These are phyloP conservation scores for Decorospora gaudefroyi DNA, from an alignment of 2,329 filamentous ascomycete genomes.

Conservation along the genomic window DNA sequence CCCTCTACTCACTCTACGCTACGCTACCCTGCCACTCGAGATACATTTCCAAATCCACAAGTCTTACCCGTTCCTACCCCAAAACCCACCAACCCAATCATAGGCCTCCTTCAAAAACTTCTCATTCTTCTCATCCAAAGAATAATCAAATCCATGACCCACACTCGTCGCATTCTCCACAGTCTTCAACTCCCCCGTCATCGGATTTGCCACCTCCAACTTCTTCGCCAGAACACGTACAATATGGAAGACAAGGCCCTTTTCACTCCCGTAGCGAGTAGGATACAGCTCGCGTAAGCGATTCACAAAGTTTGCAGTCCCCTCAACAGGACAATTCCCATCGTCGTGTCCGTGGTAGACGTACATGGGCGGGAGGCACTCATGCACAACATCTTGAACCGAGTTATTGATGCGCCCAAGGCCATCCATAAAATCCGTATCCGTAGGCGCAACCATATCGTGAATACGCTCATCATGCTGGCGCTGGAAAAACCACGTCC, in stretches of 20 bases:
- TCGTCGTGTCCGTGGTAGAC: conserved; percentile 3
- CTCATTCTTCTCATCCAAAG: background rate
- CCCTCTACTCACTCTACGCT: too few species aligned
- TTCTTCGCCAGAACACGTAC: too few species aligned
- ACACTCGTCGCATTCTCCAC: too few species aligned
- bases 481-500: background rate
- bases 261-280: background rate
- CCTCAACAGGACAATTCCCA: background rate
- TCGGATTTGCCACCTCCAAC: background rate
- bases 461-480: too few species aligned
- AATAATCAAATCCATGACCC: background rate
- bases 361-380: background rate
- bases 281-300: background rate
- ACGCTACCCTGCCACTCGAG: too few species aligned
- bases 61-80: too few species aligned
- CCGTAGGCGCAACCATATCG: too few species aligned
- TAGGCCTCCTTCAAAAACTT: background rate
- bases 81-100: background rate
- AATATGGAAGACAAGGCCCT: background rate
- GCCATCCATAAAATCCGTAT: too few species aligned
- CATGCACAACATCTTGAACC: background rate
- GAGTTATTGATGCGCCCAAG: background rate
- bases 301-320: background rate
- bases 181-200: too few species aligned
- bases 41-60: too few species aligned